These are phyloP conservation scores for Wickerhamiella nectarea DNA, from an alignment of 805 yeast species.

Conservation along the genomic window DNA sequence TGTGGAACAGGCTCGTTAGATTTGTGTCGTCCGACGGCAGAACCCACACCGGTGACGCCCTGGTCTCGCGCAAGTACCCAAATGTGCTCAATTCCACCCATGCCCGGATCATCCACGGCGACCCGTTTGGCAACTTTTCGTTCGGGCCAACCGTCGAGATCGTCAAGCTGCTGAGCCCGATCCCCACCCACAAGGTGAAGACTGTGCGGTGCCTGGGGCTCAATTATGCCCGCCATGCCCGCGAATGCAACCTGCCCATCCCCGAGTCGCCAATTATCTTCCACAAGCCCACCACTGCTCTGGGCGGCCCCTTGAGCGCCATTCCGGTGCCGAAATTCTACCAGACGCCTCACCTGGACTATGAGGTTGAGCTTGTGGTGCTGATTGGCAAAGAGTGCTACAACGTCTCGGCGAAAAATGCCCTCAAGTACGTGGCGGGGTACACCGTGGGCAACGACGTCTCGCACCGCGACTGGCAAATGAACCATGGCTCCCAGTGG, in stretches of 20 bases:
- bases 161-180: slow-evolving; percentile 30
- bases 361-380: slow-evolving; percentile 41
- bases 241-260: slow-evolving; percentile 30
- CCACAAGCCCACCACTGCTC: slow-evolving; percentile 36
- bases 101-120: slow-evolving; percentile 36
- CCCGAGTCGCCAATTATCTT: slow-evolving; percentile 40
- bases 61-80: slow-evolving; percentile 21
- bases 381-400: slow-evolving; percentile 39
- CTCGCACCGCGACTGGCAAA: slow-evolving; percentile 45
- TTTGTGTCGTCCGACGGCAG: slow-evolving; percentile 35
- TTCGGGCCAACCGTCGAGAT: slow-evolving; percentile 30
- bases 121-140: slow-evolving; percentile 29
- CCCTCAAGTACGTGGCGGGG: slow-evolving; percentile 37
- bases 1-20: slow-evolving; percentile 29
- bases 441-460: slow-evolving; percentile 44
- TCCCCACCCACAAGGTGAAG: slow-evolving; percentile 27
- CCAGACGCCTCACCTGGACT: slow-evolving; percentile 31
- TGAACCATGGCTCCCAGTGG: slow-evolving; percentile 39
- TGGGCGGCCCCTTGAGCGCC: slow-evolving; percentile 32
- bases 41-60: slow-evolving; percentile 37
- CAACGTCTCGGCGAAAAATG: slow-evolving; percentile 32
- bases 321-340: slow-evolving; percentile 29
- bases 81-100: slow-evolving; percentile 18
- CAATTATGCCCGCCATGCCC: slow-evolving; percentile 34
- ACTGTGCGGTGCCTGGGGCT: slow-evolving; percentile 39